These are phyloP conservation scores for Cephalotrichum gorgonifer DNA, from an alignment of 2,329 filamentous ascomycete species.

Conservation along the genomic window DNA sequence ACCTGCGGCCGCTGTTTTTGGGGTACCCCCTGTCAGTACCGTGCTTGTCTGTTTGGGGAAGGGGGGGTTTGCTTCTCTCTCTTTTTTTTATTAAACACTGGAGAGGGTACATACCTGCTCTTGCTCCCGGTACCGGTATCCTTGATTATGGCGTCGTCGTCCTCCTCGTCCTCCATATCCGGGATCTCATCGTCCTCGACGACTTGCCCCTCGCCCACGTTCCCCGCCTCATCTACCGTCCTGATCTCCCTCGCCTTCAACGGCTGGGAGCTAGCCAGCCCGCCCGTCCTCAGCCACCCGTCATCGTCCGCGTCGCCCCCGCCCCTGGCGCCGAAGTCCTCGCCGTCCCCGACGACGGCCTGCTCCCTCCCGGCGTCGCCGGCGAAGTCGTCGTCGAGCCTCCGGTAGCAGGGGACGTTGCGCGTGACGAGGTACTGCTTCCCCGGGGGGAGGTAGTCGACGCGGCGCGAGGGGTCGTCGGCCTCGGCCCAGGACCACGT, in stretches of 20 bases:
- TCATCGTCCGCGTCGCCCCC: constrained; percentile 55
- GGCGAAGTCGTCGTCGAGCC: constrained; percentile 87
- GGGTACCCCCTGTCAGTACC: too few relatives aligned
- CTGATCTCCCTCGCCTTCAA: constrained; percentile 70
- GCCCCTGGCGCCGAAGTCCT: constrained; percentile 41
- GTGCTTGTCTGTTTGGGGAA: too few relatives aligned
- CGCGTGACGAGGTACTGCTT: constrained; percentile 96
- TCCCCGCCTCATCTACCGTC: constrained; percentile 82
- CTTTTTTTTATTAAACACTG: too few relatives aligned
- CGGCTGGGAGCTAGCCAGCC: constrained; percentile 63
- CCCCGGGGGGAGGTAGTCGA: constrained; percentile 68
- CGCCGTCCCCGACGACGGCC: constrained; percentile 71
- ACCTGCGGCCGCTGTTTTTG: constrained; percentile 70
- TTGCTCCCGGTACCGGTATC: constrained; percentile 46
- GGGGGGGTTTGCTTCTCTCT: too few relatives aligned
- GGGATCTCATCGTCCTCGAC: constrained; percentile 80
- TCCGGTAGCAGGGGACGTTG: constrained; percentile 84
- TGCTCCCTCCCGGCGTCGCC: constrained; percentile 81
- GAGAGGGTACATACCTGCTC: constrained; percentile 28
- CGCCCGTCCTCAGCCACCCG: constrained; percentile 85
- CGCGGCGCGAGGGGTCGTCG: constrained; percentile 67
- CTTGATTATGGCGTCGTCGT: constrained; percentile 91
- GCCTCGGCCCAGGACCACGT: constrained; percentile 96
- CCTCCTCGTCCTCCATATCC: constrained; percentile 97
- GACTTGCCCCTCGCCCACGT: constrained; percentile 64